Conservation (phyloP, 2,329 filamentous ascomycete species). For the Aspergillus hortae region DNA sequence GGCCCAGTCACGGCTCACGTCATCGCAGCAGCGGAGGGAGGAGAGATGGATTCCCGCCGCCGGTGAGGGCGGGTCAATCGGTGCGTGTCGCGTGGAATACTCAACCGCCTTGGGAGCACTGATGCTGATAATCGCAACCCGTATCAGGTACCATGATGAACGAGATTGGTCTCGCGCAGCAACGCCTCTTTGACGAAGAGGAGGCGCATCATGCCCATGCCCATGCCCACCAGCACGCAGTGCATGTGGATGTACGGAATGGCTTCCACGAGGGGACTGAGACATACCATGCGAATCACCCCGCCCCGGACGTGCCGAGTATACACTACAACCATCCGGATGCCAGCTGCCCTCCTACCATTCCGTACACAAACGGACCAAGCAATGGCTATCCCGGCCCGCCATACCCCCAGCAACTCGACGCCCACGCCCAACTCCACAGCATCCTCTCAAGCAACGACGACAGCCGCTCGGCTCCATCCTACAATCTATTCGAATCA, state of each 20-base stretch:
- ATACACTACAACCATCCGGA: background rate
- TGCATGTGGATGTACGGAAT: background rate
- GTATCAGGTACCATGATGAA: slow-evolving; percentile 29
- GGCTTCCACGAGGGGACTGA: background rate
- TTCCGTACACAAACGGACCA: slow-evolving; percentile 14
- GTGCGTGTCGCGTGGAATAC: slow-evolving; percentile 15
- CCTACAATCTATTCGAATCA: slow-evolving; percentile 24
- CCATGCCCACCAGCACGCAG: too few relatives aligned
- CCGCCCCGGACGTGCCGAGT: background rate
- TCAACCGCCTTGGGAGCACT: background rate
- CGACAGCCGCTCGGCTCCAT: slow-evolving; percentile 9
- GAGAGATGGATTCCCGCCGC: slow-evolving; percentile 33
- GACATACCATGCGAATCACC: background rate
- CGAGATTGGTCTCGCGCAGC: slow-evolving; percentile 32
- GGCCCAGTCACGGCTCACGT: slow-evolving; percentile 14
- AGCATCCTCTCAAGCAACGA: slow-evolving; percentile 4
- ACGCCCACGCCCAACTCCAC: background rate
- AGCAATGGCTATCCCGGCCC: background rate
- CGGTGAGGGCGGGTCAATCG: slow-evolving; percentile 27
- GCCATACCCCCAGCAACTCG: background rate
- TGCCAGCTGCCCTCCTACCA: background rate
- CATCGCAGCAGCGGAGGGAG: slow-evolving; percentile 33
- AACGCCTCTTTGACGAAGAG: slow-evolving; percentile 30
- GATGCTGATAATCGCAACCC: background rate
- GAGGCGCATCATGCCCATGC: slow-evolving; percentile 13